phyloP scores from a whole-genome alignment of 2,329 filamentous ascomycete genomes.

The Fusarium nisikadoi region DNA sequence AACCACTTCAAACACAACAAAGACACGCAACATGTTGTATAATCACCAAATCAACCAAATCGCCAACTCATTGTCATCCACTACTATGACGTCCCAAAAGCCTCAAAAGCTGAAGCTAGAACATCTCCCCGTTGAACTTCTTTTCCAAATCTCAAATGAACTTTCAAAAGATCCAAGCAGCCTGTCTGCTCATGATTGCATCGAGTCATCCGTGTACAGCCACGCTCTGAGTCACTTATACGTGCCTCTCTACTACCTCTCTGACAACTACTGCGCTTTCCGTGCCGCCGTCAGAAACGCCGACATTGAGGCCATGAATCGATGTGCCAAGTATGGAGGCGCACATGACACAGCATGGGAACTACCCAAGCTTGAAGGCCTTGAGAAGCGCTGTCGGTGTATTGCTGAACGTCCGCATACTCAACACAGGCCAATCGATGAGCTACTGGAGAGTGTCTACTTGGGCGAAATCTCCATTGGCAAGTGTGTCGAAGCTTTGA shows the following conservation, averaged over 20 bases:
- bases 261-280: background rate
- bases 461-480: rapidly evolving
- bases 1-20: background rate
- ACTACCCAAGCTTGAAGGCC: rapidly evolving
- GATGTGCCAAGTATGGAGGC: background rate
- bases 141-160: background rate
- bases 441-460: background rate
- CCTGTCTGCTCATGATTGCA: background rate
- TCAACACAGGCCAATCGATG: background rate
- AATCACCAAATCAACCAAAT: too few relatives aligned
- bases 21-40: background rate
- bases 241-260: background rate
- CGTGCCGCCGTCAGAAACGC: rapidly evolving
- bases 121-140: background rate
- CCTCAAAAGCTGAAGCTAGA: background rate
- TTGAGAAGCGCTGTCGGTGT: background rate
- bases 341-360: background rate
- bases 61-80: background rate
- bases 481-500: background rate
- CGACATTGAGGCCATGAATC: background rate
- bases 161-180: rapidly evolving
- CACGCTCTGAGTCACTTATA: background rate
- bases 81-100: too few relatives aligned
- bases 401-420: background rate
- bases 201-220: background rate